phyloP scores from a whole-genome alignment of 768 basidiomycete genomes.

The Phallus indusiatus region DNA sequence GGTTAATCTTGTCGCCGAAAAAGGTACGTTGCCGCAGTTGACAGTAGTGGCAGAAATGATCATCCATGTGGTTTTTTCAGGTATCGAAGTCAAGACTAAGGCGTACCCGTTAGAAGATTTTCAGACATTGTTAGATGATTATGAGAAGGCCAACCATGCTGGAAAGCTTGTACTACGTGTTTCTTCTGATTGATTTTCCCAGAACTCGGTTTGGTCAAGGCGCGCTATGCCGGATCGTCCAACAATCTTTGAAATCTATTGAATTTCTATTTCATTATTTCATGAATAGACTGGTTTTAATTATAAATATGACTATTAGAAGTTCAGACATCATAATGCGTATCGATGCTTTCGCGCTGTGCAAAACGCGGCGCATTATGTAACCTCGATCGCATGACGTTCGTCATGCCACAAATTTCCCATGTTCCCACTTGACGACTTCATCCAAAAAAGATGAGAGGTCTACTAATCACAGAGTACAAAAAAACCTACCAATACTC shows the following conservation, averaged over 20 bases:
- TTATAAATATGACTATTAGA: no score
- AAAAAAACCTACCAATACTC: neutral
- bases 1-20: constrained; percentile 1
- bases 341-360: no score
- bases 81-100: constrained; percentile 5
- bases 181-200: constrained; percentile 1
- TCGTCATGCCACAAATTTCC: no score
- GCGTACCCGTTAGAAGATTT: neutral
- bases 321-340: no score
- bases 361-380: no score
- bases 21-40: neutral
- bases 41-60: neutral
- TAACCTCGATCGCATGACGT: no score
- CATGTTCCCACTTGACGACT: no score
- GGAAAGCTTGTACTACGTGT: constrained; percentile 2
- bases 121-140: neutral
- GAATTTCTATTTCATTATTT: no score
- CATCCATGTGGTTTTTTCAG: neutral
- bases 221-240: no score
- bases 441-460: neutral
- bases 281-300: no score
- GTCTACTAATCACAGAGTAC: neutral
- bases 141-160: constrained; percentile 2
- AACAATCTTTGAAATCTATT: no score
- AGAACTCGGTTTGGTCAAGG: no score